Evolutionary conservation across 768 basidiomycete species (phyloP), one percentile per base, ranked within the genome.

Genomic region (Pisolithus sp.): DNA sequence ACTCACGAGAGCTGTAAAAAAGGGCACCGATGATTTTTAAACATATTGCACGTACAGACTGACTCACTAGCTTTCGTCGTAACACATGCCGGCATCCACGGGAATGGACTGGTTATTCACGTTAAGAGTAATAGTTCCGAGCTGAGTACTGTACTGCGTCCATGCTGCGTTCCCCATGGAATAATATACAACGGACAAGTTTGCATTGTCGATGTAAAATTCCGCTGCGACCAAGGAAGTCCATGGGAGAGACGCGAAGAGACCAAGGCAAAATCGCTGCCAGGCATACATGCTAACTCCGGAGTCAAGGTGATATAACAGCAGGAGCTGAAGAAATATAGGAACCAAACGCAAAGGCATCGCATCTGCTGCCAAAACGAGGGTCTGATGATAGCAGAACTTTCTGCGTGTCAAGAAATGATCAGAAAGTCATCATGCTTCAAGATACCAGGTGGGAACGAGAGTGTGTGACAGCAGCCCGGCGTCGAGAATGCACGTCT

Each of bases 181-280:
- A 18, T 26, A 37, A 13, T 45, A 51, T 28, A 1, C 0, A 10
- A 51, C 31, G 8, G 50, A 37, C 15, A 13, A 8, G 30, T 51
- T 51, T 2, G 42, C 34, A 9, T 51, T 40, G 50, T 51, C 43
- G 36, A 51, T 26, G n/a, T 17, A 10, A n/a, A 45, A 51, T 3
- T 36, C 50, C 24, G 34, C 50, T 21, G 20, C 23, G 10, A 21
- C 50, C 12, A 39, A 9, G 34, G 34, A 7, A 37, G 43, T 34
- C 21, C 21, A 37, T 15, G 15, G 17, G 31, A 39, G 43, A 5
- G 18, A 10, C 5, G 31, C 2, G 28, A 48, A 20, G 42, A 41
- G 9, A 46, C 24, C 12, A 12, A 34, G 34, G 34, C 12, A 15
- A 34, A 15, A 34, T 15, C 12, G 34, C 13, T 15, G 34, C 34